A percentile compares a stretch with the other conserved stretches of the same genome.
Conservation (phyloP, 306 rosid genomes). For the Adenanthera pavonina region DNA sequence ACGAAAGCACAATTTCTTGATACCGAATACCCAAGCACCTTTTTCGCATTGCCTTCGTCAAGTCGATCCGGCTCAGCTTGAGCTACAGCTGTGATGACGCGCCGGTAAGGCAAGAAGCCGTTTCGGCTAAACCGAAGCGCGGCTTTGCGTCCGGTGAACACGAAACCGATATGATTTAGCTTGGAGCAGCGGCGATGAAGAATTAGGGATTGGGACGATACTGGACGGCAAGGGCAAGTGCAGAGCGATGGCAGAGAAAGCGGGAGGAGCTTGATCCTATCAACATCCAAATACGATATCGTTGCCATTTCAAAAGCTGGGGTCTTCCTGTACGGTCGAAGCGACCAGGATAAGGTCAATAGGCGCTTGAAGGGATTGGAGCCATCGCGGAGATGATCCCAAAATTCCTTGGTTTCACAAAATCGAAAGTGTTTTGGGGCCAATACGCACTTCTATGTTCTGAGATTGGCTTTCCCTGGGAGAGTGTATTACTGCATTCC, state of each 20-base stretch:
- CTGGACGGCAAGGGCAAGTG: constrained; percentile 6
- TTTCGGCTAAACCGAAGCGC: constrained; percentile 16
- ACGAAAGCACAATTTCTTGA: not conserved
- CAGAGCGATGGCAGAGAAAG: constrained; percentile 14
- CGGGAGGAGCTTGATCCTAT: constrained; percentile 10
- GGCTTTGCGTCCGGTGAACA: not conserved
- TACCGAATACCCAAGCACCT: constrained; percentile 14
- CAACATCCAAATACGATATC: not conserved
- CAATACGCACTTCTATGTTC: not conserved
- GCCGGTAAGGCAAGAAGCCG: constrained; percentile 18
- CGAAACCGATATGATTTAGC: not conserved
- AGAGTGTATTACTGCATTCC: not conserved
- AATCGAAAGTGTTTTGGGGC: not conserved
- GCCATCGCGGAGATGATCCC: constrained; percentile 12
- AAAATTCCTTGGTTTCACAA: not conserved
- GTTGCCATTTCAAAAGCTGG: constrained; percentile 3
- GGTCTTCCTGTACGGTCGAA: not conserved
- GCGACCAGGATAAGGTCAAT: constrained; percentile 15
- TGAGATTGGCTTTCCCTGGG: not conserved
- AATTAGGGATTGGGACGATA: constrained; percentile 28
- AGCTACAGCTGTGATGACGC: constrained; percentile 27
- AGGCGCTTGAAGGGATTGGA: not conserved
- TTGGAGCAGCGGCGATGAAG: constrained; percentile 10
- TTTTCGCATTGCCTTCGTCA: not conserved
- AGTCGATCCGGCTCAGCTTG: constrained; percentile 29